Evolutionary conservation across 164 flowering plant species (phyloP).

Genomic region (Chimonanthus salicifolius): DNA sequence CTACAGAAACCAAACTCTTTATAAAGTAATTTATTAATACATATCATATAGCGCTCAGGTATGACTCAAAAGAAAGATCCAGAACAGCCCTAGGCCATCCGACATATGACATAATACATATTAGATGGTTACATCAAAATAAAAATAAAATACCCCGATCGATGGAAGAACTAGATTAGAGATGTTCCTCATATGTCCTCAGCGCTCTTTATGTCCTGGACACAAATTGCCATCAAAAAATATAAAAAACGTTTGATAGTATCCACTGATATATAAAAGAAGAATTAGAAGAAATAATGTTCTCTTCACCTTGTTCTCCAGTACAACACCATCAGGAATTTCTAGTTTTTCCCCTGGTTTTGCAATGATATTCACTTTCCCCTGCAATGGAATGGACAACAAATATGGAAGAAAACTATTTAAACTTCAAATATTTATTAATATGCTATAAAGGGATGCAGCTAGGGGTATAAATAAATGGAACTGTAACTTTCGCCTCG

Average conservation of each 20-base stretch:
- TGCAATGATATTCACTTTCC: conserved; percentile 35
- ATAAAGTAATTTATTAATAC: no score
- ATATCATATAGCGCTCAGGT: no score
- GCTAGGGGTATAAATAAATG: neutral
- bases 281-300: neutral
- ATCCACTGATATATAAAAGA: neutral
- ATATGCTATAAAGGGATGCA: neutral
- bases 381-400: conserved; percentile 19
- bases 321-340: conserved; percentile 44
- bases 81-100: neutral
- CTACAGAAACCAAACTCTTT: no score
- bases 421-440: neutral
- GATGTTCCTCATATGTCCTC: conserved; percentile 30
- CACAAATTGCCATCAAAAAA: neutral
- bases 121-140: neutral
- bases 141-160: neutral
- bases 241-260: neutral
- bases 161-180: neutral
- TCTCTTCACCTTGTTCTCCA: conserved; percentile 38
- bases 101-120: neutral
- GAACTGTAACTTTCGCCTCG: no score
- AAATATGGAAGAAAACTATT: neutral
- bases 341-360: conserved; percentile 39
- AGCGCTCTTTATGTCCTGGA: conserved; percentile 37
- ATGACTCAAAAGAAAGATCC: neutral